Evolutionary conservation across 768 basidiomycete species (phyloP).

Genomic region (Trametes cubensis): DNA sequence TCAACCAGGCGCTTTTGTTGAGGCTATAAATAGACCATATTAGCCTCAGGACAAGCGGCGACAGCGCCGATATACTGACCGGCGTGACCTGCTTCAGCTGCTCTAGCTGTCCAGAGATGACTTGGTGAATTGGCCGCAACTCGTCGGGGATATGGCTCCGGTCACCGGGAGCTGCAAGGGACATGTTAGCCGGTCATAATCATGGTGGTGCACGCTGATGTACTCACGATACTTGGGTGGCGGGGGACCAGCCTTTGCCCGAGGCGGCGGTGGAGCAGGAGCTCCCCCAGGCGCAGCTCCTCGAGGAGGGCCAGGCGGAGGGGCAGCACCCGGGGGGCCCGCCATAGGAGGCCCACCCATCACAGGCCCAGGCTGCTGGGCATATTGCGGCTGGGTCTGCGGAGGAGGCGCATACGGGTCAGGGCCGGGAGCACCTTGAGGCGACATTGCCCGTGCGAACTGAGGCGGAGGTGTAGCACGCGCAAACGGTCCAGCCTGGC

Average conservation of each 20-base stretch:
- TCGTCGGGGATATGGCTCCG: slow-evolving; percentile 86
- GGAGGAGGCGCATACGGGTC: slow-evolving; percentile 32
- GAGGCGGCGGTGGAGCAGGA: slow-evolving; percentile 35
- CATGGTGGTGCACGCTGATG: background rate
- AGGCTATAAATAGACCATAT: slow-evolving; percentile 47
- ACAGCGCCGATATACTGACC: slow-evolving; percentile 47
- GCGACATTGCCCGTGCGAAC: slow-evolving; percentile 34
- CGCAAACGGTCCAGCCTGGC: slow-evolving; percentile 39
- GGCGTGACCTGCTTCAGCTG: slow-evolving; percentile 74
- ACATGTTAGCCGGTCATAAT: slow-evolving; percentile 10
- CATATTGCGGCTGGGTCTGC: slow-evolving; percentile 19
- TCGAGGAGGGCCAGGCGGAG: slow-evolving; percentile 31
- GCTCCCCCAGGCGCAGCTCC: slow-evolving; percentile 28
- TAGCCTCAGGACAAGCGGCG: background rate
- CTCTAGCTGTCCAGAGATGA: slow-evolving; percentile 64
- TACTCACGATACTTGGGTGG: slow-evolving; percentile 62
- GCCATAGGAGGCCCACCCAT: slow-evolving; percentile 15
- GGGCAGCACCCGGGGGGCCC: slow-evolving; percentile 33
- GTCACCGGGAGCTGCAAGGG: slow-evolving; percentile 77
- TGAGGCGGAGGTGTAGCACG: slow-evolving; percentile 48
- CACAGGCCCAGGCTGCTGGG: slow-evolving; percentile 8
- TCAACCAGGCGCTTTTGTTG: slow-evolving; percentile 84
- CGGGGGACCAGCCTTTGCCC: slow-evolving; percentile 43
- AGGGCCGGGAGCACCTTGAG: slow-evolving; percentile 34
- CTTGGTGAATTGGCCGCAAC: slow-evolving; percentile 63